Evolutionary conservation across 306 rosid species (phyloP).

Genomic region (Pterocarpus macrocarpus): DNA sequence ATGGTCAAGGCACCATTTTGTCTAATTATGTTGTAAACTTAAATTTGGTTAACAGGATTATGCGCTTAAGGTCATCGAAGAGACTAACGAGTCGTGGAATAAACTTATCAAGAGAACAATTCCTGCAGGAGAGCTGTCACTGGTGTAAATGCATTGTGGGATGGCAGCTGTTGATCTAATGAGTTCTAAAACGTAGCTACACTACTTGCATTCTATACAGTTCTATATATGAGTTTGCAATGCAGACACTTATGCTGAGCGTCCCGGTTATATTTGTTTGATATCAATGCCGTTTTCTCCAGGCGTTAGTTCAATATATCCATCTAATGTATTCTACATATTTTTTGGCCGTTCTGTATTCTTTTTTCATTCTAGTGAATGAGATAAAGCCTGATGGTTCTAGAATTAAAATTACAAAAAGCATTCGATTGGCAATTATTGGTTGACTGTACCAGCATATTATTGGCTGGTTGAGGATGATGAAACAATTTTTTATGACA

Average conservation of each 20-base stretch:
- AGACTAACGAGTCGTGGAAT: constrained; percentile 91
- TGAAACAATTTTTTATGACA: not conserved
- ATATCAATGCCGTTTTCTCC: constrained; percentile 19
- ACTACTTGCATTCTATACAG: constrained; percentile 26
- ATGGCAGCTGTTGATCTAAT: constrained; percentile 5
- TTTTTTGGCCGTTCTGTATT: not conserved
- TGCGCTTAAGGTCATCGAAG: constrained; percentile 80
- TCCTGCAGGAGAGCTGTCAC: constrained; percentile 86
- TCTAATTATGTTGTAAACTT: constrained; percentile 28
- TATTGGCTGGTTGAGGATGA: not conserved
- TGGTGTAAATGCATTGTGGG: constrained; percentile 55
- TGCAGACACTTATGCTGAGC: constrained; percentile 37
- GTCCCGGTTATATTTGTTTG: constrained; percentile 12
- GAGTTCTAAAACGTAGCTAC: not conserved
- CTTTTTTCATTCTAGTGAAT: not conserved
- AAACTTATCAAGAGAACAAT: constrained; percentile 86
- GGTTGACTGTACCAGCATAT: not conserved
- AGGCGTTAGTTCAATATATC: constrained; percentile 43
- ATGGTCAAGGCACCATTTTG: not conserved
- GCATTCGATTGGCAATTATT: not conserved
- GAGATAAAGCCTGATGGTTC: not conserved
- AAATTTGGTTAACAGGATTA: constrained; percentile 62
- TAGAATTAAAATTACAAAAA: not conserved
- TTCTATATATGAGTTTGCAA: constrained; percentile 32
- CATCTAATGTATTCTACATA: not conserved